phyloP scores from a whole-genome alignment of 2,329 filamentous ascomycete genomes.

The Clarireedia paspali region DNA sequence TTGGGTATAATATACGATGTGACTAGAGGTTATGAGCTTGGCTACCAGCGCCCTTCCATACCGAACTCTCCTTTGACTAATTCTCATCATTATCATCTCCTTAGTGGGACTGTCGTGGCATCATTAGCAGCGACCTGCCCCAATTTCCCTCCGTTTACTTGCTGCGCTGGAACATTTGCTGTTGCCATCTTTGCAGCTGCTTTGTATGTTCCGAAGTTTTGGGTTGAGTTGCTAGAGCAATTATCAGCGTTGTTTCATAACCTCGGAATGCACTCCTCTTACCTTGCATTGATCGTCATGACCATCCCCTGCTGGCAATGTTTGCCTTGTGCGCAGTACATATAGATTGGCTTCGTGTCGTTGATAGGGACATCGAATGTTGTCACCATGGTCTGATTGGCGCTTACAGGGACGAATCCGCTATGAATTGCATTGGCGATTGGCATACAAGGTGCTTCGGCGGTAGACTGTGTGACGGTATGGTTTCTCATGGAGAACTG shows the following conservation, averaged over 20 bases:
- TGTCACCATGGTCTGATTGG: slow-evolving; percentile 39
- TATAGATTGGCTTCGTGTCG: slow-evolving; percentile 64
- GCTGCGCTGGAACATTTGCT: neutral
- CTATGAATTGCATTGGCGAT: slow-evolving; percentile 39
- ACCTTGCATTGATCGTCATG: slow-evolving; percentile 35
- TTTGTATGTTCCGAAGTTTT: slow-evolving; percentile 1
- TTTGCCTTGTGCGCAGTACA: slow-evolving; percentile 66
- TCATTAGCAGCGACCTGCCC: neutral
- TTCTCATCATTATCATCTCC: neutral
- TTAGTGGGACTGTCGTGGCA: neutral
- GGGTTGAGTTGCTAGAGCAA: neutral
- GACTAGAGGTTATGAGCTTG: too few species aligned
- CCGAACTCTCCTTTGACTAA: too few species aligned
- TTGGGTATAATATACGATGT: too few species aligned
- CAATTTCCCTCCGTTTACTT: neutral
- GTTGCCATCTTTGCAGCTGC: neutral
- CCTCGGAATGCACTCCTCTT: neutral
- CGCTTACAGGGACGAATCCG: slow-evolving; percentile 62
- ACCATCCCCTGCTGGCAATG: slow-evolving; percentile 56
- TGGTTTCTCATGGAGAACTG: slow-evolving; percentile 64
- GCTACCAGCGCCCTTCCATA: too few species aligned
- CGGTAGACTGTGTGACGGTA: slow-evolving; percentile 71
- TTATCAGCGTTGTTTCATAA: neutral
- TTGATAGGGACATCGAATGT: slow-evolving; percentile 62
- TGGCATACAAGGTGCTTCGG: slow-evolving; percentile 62